Evolutionary conservation across 2,329 filamentous ascomycete genomes (phyloP), one percentile per base, ranked within the genome.

Genomic region (Microcera coccophila): DNA sequence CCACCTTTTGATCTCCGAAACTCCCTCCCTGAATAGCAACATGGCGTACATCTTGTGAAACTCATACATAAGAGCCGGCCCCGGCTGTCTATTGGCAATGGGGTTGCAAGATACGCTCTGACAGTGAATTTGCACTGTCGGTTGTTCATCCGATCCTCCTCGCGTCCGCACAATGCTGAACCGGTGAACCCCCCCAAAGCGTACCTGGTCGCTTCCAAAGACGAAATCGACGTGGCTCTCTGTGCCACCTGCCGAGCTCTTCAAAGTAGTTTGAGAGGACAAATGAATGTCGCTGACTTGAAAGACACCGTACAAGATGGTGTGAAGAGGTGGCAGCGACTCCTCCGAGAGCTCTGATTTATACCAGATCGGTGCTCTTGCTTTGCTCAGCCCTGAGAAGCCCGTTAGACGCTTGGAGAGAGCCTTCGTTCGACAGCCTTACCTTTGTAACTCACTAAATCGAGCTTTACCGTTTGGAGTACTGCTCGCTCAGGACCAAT

Each of bases 131-230:
- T 51, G 46, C 4, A 60, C 39, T 3, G 16, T 43, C 4, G 38
- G 33, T 12, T 22, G 17, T 4, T 20, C 19, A 1, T 3, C 33
- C 0, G 20, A 17, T 4, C 20, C 10, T 3, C 39, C 31, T 2
- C 29, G n/a, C 3, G 42, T 32, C 5, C 60, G 48, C 3, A 56
- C 41, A 4, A 65, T 41, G 7, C 51, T 54, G 18, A 65, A 60
- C 2, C 60, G 50, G 36, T 65, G 62, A 3, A 55, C 56, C 0
- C 62, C 62, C 0, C 53, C 50, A n/a, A 65, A 65, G 0, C 12
- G 17, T 0, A 38, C 36, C 36, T 47, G 29, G 16, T 62, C 54
- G 12, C 49, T 58, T 2, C 62, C 61, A 15, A 60, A 65, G 0
- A 51, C 49, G 34, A 63, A 54, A 44, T 65, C 62, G 8, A 63